Percentiles rank a stretch among this genome's conserved stretches.
These are phyloP conservation scores for Phaeolepiota aurea DNA, from an alignment of 768 basidiomycete species.

Conservation along the genomic window DNA sequence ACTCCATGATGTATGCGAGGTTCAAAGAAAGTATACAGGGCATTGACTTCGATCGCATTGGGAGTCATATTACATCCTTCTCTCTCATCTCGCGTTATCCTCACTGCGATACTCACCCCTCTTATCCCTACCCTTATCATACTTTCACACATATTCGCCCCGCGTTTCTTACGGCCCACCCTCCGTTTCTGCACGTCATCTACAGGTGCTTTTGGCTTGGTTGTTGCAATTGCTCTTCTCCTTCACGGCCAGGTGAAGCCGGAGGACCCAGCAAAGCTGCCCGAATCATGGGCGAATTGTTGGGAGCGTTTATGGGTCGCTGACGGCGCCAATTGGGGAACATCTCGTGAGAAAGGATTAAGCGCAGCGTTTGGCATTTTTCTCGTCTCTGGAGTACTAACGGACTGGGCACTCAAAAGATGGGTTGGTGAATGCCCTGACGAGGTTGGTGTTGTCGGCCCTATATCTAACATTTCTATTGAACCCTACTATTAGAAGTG, in stretches of 20 bases:
- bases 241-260: background rate
- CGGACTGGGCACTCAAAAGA: constrained; percentile 47
- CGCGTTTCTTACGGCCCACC: constrained; percentile 31
- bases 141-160: constrained; percentile 34
- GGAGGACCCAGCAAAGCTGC: constrained; percentile 23
- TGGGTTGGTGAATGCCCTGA: constrained; percentile 64
- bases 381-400: constrained; percentile 31
- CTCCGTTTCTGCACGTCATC: constrained; percentile 45
- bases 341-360: constrained; percentile 45
- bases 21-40: constrained; percentile 15
- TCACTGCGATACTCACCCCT: constrained; percentile 24
- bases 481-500: constrained; percentile 41
- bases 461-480: constrained; percentile 1
- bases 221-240: constrained; percentile 46
- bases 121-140: constrained; percentile 27
- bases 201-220: constrained; percentile 49
- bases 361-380: constrained; percentile 51
- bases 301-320: constrained; percentile 57
- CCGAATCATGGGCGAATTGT: constrained; percentile 44
- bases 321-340: constrained; percentile 39
- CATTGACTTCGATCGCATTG: constrained; percentile 38
- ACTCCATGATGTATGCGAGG: background rate
- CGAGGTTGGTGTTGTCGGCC: constrained; percentile 32
- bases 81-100: constrained; percentile 36
- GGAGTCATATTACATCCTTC: constrained; percentile 49